Evolutionary conservation across 2,329 filamentous ascomycete species (phyloP).

Genomic region (Aspergillus texensis): DNA sequence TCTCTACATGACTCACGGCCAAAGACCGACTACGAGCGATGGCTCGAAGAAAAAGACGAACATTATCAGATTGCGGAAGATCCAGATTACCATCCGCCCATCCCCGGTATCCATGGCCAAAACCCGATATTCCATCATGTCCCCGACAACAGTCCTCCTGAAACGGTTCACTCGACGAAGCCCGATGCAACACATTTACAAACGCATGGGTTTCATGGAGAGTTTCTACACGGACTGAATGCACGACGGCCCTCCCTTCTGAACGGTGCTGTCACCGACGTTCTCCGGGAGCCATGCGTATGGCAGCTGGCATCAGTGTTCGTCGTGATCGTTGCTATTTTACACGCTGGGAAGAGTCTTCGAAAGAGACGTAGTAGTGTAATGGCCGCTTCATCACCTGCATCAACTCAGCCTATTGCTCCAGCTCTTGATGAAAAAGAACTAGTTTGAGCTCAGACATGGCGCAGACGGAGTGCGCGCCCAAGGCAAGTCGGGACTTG

Average conservation of each 20-base stretch:
- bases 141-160: not conserved
- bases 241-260: not conserved
- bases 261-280: not conserved
- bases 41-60: not conserved
- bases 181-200: not conserved
- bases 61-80: not conserved
- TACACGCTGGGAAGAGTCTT: not conserved
- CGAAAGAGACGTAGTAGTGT: accelerated
- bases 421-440: not conserved
- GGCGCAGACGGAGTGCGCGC: too few relatives aligned
- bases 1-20: not conserved
- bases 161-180: not conserved
- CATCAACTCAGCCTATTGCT: too few relatives aligned
- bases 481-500: accelerated
- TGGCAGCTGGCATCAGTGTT: not conserved
- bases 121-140: not conserved
- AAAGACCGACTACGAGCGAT: not conserved
- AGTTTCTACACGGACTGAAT: not conserved
- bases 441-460: not conserved
- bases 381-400: not conserved
- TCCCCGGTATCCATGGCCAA: not conserved
- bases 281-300: not conserved
- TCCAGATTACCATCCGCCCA: not conserved
- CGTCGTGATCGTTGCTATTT: not conserved
- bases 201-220: not conserved